Base-by-base conservation (phyloP, 2,329 filamentous ascomycete genomes). In the Graphiopsis chlorocephala region DNA sequence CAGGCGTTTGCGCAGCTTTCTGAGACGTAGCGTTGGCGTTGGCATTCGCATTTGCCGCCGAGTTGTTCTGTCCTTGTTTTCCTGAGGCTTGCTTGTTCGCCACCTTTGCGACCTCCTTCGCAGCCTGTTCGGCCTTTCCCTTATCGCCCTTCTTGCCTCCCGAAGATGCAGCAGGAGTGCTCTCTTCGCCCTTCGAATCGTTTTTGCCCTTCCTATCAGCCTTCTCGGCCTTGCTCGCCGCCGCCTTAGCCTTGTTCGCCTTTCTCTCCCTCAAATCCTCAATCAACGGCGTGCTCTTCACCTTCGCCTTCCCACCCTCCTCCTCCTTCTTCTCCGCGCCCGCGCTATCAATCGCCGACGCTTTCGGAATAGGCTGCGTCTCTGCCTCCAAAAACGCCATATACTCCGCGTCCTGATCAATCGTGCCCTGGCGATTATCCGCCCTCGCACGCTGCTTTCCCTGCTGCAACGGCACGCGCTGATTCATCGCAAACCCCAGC, bases 371-470 rank as follows among this genome's bases (percentile, higher is more conserved):
- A 2, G 85, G 86, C 70, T 96, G 92, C 1, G 93, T 96, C 55
- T 98, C 84, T 62, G 86, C 90, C 76, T 96, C 91, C 8, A 99
- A 84, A 75, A 98, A 99, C 28, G 89, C 88, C 81, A 97, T 96
- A 72, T 97, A 99, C 71, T 98, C 95, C 0, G 92, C 88, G 73
- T 99, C 95, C 75, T 97, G 93, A 72, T 99, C 95, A 70, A 99
- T 98, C 3, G 93, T 97, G 61, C 94, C 95, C 76, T 97, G 92
- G 15, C 93, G 88, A 61, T 88, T 87, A 80, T 99, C 95, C 62
- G 87, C 86, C 35, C 92, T 53, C 28, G 45, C 28, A 4, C 59
- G 88, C 58, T 86, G 86, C 75, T 91, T 92, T 38, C 86, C 65
- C 86, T 86, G 60, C 86, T 86, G 60, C 42, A 73, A 47, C 1